Evolutionary conservation across 73 alveolate genomes (phyloP), one percentile per base, ranked within the genome.

Genomic region (Paramecium octaurelia): DNA sequence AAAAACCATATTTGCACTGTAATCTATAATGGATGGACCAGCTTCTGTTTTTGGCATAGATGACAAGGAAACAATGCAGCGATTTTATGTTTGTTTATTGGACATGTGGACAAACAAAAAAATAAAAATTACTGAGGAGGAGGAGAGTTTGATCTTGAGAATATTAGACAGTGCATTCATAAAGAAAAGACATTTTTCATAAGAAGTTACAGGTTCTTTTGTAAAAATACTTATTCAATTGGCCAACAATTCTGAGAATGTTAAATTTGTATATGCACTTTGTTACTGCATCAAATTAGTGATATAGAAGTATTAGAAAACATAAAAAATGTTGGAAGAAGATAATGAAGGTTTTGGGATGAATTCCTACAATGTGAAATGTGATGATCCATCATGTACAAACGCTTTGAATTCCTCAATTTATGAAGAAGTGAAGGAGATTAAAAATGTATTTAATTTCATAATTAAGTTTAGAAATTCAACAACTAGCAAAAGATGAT

Each of bases 331-430:
- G 87, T 36, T 73, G 57, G 87, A 73, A 38, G 87, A 73, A 14
- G 87, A 73, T 11, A 73, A 73, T 73, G 87, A 73, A 40, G 87
- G 87, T 35, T 35, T 73, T 34, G 87, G 87, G 9, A 36, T 73
- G 60, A 73, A 73, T 73, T 73, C 57, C 11, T 73, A 36, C 14
- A 73, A 73, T 73, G 36, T 73, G 14, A 73, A 73, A 40, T 36
- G 57, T 73, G 87, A 73, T 16, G 87, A 73, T 73, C 87, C 87
- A 31, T 73, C 87, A 23, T 73, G 58, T 4, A 73, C 87, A 35
- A 73, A 73, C n/a, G 87, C 87, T 29, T 38, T 73, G 12, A 73
- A 73, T 38, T 36, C 60, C 6, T 73, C 87, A 6, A 73, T 73
- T 14, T 73, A 12, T 36, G 34, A 21, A 4, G 87, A 73, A 73